phyloP scores from a whole-genome alignment of 257 asterid genomes.

The Linderniella brevidens region DNA sequence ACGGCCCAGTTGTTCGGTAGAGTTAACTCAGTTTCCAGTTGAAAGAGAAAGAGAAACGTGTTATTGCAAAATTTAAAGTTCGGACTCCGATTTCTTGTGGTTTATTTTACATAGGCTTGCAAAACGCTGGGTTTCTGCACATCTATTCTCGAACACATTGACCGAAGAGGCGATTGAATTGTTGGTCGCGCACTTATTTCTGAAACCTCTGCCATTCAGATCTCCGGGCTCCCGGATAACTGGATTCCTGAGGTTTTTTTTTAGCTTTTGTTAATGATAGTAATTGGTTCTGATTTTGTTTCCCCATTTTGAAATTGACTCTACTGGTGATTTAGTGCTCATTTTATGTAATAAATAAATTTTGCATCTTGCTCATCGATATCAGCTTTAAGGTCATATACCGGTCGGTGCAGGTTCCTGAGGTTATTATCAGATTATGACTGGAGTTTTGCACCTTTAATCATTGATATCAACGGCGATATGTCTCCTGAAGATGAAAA shows the following conservation, averaged over 20 bases:
- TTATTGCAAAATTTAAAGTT: not conserved
- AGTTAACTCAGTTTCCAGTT: conserved; percentile 8
- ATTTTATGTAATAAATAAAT: not conserved
- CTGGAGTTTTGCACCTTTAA: conserved; percentile 78
- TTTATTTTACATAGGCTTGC: conserved; percentile 48
- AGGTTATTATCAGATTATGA: conserved; percentile 68
- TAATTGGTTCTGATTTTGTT: not conserved
- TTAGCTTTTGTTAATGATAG: conserved; percentile 6
- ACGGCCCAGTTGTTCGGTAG: conserved; percentile 79
- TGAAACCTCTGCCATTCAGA: conserved; percentile 72
- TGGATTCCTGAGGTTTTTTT: conserved; percentile 90
- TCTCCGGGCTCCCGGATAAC: conserved; percentile 69
- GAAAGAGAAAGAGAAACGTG: not conserved
- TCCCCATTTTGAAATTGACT: not conserved
- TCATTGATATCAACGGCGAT: conserved; percentile 75
- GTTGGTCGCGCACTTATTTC: conserved; percentile 71
- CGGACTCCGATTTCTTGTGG: conserved; percentile 1
- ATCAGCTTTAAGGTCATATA: not conserved
- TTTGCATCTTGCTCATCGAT: not conserved
- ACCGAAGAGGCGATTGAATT: conserved; percentile 83
- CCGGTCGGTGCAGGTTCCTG: conserved; percentile 44
- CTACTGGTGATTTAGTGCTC: not conserved
- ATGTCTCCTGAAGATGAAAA: conserved; percentile 55
- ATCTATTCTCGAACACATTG: conserved; percentile 59
- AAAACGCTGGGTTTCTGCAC: conserved; percentile 96